Evolutionary conservation across 768 basidiomycete species (phyloP).

Genomic region (Boletus subcaerulescens): DNA sequence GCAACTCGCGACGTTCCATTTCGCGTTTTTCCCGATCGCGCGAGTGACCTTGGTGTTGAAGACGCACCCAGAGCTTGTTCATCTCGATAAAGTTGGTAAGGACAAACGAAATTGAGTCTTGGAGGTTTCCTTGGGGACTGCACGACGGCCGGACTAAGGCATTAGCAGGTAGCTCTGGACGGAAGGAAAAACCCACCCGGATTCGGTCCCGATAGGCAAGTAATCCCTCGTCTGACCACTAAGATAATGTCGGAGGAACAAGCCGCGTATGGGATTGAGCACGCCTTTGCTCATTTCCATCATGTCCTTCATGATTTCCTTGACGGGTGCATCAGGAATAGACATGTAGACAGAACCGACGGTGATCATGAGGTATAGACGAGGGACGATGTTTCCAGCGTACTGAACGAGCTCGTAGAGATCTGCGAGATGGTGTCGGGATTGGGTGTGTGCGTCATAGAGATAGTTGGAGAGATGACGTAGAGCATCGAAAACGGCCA

Average conservation of each 20-base stretch:
- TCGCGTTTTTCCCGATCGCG: conserved; percentile 97
- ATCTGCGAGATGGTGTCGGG: conserved; percentile 94
- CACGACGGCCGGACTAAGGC: neutral
- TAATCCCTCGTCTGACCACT: conserved; percentile 96
- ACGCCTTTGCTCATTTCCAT: conserved; percentile 99
- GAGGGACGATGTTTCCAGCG: conserved; percentile 92
- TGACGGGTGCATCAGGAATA: conserved; percentile 92
- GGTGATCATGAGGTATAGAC: conserved; percentile 97
- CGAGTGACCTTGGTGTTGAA: conserved; percentile 97
- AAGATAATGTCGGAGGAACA: conserved; percentile 95
- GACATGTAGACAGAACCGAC: conserved; percentile 99
- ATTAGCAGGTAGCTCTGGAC: neutral
- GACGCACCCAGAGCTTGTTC: conserved; percentile 99
- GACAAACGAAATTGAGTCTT: conserved; percentile 94
- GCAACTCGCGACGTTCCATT: conserved; percentile 89
- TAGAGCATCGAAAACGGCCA: conserved; percentile 97
- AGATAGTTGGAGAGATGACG: conserved; percentile 95
- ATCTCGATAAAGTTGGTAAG: conserved; percentile 99
- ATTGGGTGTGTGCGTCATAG: conserved; percentile 90
- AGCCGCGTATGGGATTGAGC: conserved; percentile 92
- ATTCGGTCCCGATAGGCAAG: conserved; percentile 81
- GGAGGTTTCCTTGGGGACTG: conserved; percentile 84
- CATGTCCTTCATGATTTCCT: conserved; percentile 99
- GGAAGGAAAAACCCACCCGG: conserved; percentile 55
- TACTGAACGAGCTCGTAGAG: conserved; percentile 99